Base-by-base conservation (phyloP, 257 asterid species). In the Solanum verrucosum region DNA sequence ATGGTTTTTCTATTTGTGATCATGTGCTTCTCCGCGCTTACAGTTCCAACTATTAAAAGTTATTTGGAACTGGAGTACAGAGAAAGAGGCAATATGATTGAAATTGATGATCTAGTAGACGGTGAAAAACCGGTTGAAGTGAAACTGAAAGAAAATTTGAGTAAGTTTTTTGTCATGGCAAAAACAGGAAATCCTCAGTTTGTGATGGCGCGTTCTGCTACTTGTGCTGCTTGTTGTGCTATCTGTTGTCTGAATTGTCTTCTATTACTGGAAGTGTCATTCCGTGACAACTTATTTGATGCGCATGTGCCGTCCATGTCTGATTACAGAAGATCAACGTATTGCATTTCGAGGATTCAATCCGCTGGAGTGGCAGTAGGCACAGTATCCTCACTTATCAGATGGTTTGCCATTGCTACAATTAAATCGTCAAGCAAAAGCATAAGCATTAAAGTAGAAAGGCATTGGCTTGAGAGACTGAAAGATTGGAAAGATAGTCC, bases 1-100 rank as follows among this genome's bases (percentile, higher is more conserved):
- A 91, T 95, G 93, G 29, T 95, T 40, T 88, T 93, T 68, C 38
- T 94, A 90, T 91, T 93, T 13, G 92, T 87, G 4, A 89, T 93
- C 70, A 42, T 87, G 89, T 70, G 92, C 67, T 93, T 96, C 15
- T 93, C 98, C 2, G 92, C 95, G 14, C 29, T 84, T 16, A n/a
- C 85, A 42, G 79, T 84, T 73, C 90, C 90, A 31, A 72, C 63
- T 1, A 37, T 42, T 11, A 88, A 88, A 77, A 25, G 35, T 34
- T 13, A 72, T 73, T 23, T 88, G 27, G 86, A 85, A 40, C 29
- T 65, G 52, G 15, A 75, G 60, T 75, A 70, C 84, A 37, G 46
- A 3, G 37, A 84, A 65, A 35, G 4, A 12, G 2, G 33, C 18
- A 20, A 40, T n/a, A 52, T 7, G 85, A 78, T 78, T 72, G 63